These are phyloP conservation scores for Fusarium sp. DNA, from an alignment of 2,329 filamentous ascomycete genomes.

Conservation along the genomic window DNA sequence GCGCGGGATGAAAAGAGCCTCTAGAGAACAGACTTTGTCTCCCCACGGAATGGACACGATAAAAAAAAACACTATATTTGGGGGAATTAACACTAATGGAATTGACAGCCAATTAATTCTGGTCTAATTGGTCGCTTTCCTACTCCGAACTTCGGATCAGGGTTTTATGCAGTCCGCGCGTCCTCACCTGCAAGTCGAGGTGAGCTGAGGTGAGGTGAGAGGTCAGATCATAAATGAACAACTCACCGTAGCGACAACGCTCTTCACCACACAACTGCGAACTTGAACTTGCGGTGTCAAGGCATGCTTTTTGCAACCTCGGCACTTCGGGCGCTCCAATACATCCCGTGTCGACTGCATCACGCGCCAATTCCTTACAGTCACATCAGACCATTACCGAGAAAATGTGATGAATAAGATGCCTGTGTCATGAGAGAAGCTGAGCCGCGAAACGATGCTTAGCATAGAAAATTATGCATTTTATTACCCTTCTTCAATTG, in stretches of 20 bases:
- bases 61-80: not conserved
- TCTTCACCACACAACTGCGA: not conserved
- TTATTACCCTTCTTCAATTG: too few relatives aligned
- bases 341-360: not conserved
- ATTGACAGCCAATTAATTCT: not conserved
- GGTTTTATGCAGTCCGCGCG: not conserved
- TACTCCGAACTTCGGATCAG: not conserved
- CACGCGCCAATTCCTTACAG: not conserved
- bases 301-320: not conserved
- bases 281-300: not conserved
- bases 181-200: not conserved
- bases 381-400: too few relatives aligned
- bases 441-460: accelerated
- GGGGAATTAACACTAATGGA: not conserved
- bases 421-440: not conserved
- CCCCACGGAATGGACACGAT: not conserved
- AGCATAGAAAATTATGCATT: not conserved
- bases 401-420: not conserved
- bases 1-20: not conserved
- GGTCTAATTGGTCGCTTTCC: not conserved
- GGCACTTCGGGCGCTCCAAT: not conserved
- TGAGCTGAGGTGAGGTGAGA: not conserved
- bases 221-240: not conserved
- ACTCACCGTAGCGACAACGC: not conserved
- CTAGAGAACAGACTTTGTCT: not conserved